Evolutionary conservation across 345 rosid species (phyloP).

Genomic region (Carallia pectinifolia): DNA sequence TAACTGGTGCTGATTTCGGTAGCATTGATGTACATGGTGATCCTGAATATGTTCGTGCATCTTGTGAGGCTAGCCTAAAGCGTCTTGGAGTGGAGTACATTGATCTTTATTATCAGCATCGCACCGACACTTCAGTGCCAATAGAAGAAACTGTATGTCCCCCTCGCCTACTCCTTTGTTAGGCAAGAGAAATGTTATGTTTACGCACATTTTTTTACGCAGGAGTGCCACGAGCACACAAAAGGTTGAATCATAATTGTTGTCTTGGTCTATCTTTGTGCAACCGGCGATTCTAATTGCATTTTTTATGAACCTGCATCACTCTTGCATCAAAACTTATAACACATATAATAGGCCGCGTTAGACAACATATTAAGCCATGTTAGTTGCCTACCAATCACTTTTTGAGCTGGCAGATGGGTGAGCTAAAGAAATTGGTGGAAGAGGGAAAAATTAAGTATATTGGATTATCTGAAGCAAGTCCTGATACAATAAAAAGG

Average conservation of each 20-base stretch:
- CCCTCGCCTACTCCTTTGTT: background rate
- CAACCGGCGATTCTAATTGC: too few species aligned
- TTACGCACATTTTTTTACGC: too few species aligned
- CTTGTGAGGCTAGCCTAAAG: conserved; percentile 32
- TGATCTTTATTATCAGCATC: conserved; percentile 37
- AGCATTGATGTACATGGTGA: background rate
- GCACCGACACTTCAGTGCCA: conserved; percentile 25
- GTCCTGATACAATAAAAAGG: conserved; percentile 40
- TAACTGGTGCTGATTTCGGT: background rate
- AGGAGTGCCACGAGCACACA: too few species aligned
- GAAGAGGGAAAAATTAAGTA: conserved; percentile 47
- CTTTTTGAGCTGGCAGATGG: conserved; percentile 21
- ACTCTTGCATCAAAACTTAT: too few species aligned
- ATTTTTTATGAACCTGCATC: too few species aligned
- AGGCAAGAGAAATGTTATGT: too few species aligned
- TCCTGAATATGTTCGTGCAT: conserved; percentile 34
- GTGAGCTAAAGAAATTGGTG: conserved; percentile 39
- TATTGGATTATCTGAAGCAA: conserved; percentile 50
- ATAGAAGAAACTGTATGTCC: conserved; percentile 32
- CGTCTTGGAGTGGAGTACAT: conserved; percentile 34
- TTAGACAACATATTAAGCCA: too few species aligned
- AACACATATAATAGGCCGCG: too few species aligned
- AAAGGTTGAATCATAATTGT: too few species aligned
- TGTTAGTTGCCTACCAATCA: background rate
- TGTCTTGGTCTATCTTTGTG: too few species aligned